Percentiles rank a stretch among this genome's conserved stretches.
Conservation (phyloP, 140 eudicot genomes). For the Stevia rebaudiana region DNA sequence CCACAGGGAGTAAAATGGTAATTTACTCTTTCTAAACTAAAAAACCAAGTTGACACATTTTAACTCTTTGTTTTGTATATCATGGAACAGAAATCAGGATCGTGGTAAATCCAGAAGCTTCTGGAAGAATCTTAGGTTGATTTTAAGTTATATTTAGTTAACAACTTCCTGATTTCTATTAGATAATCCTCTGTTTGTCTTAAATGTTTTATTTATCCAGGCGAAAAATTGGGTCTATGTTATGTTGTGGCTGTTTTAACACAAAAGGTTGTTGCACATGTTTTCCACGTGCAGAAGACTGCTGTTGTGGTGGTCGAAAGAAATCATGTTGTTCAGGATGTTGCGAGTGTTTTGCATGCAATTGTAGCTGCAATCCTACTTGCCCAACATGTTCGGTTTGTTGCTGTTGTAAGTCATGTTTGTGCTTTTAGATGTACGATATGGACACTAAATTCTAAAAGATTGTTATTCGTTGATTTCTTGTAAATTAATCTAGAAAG, state of each 20-base stretch:
- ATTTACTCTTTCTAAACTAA: no score
- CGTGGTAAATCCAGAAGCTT: constrained; percentile 13
- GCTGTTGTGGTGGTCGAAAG: constrained; percentile 17
- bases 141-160: background rate
- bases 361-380: constrained; percentile 22
- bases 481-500: background rate
- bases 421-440: constrained; percentile 28
- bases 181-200: background rate
- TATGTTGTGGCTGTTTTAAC: constrained; percentile 25
- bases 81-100: constrained; percentile 13
- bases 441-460: background rate
- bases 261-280: background rate
- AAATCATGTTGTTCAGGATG: constrained; percentile 3
- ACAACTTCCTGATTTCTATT: background rate
- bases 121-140: constrained; percentile 28
- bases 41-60: background rate
- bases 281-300: background rate
- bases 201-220: constrained; percentile 16
- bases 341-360: constrained; percentile 26
- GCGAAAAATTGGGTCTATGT: constrained; percentile 17
- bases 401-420: constrained; percentile 28
- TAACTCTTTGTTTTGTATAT: background rate
- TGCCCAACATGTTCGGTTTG: constrained; percentile 23
- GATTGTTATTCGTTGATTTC: constrained; percentile 8
- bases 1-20: no score